A percentile compares a stretch with the other conserved stretches of the same genome.
Conservation (phyloP, 768 basidiomycete species). For the Trametes cinnabarina region DNA sequence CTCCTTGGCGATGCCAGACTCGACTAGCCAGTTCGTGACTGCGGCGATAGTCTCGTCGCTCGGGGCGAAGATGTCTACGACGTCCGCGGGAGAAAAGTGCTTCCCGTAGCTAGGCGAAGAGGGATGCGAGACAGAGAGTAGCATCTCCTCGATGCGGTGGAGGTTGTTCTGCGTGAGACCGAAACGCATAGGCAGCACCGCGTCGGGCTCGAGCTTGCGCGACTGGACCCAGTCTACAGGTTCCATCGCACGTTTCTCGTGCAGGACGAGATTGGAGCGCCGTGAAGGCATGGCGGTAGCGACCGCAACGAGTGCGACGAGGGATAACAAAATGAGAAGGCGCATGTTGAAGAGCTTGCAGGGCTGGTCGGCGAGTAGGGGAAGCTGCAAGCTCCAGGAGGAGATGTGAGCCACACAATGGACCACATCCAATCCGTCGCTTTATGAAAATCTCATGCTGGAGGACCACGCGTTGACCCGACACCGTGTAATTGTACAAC, state of each 20-base stretch:
- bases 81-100: constrained; percentile 41
- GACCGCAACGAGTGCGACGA: constrained; percentile 18
- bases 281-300: constrained; percentile 16
- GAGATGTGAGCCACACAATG: not conserved
- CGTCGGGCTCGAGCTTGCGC: constrained; percentile 31
- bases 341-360: constrained; percentile 2
- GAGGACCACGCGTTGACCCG: not conserved
- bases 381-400: not conserved
- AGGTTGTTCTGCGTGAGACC: constrained; percentile 45
- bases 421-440: not conserved
- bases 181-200: constrained; percentile 43
- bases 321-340: not conserved
- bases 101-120: constrained; percentile 44
- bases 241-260: constrained; percentile 38
- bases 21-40: constrained; percentile 42
- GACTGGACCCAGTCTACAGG: constrained; percentile 35
- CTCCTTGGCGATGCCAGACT: constrained; percentile 35
- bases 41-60: constrained; percentile 34
- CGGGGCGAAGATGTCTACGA: constrained; percentile 45
- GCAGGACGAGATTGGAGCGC: constrained; percentile 29
- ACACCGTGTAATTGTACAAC: not conserved
- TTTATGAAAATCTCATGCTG: not conserved
- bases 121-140: constrained; percentile 45
- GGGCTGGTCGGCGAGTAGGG: not conserved
- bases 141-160: constrained; percentile 38